Percentiles rank a stretch among this genome's conserved stretches.
Conservation (phyloP, 352 stramenopile genomes). For the Globisporangium orthogonon region DNA sequence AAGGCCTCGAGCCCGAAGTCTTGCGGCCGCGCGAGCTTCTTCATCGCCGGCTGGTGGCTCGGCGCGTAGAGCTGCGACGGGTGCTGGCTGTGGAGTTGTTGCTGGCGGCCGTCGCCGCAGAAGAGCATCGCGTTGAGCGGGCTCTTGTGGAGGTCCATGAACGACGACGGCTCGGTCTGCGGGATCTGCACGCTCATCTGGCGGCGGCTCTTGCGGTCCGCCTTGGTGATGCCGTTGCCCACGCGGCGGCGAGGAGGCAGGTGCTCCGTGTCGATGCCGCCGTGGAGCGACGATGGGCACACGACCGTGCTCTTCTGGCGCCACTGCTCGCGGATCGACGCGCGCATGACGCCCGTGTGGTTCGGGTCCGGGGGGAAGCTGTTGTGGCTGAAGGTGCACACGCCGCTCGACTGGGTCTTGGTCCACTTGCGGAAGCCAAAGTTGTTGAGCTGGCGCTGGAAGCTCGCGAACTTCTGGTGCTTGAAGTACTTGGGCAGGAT, state of each 20-base stretch:
- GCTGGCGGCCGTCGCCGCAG: background rate
- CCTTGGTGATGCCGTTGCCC: conserved; percentile 43
- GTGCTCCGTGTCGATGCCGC: background rate
- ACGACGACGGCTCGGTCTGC: conserved; percentile 21
- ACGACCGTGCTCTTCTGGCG: conserved; percentile 49
- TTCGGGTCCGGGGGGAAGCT: conserved; percentile 63
- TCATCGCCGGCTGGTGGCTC: conserved; percentile 43
- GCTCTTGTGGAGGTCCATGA: conserved; percentile 36
- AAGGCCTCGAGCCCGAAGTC: conserved; percentile 45
- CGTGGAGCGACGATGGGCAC: conserved; percentile 1
- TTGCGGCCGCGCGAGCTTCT: conserved; percentile 42
- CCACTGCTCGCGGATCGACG: conserved; percentile 65
- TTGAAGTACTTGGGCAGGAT: conserved; percentile 93
- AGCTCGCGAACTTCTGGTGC: conserved; percentile 89
- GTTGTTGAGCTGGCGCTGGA: conserved; percentile 92
- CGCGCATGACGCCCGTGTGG: conserved; percentile 21
- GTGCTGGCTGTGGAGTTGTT: conserved; percentile 14
- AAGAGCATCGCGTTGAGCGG: conserved; percentile 18
- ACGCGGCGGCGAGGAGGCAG: conserved; percentile 23
- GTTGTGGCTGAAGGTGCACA: conserved; percentile 84
- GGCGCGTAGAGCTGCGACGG: conserved; percentile 14
- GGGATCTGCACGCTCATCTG: conserved; percentile 19
- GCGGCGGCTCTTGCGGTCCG: conserved; percentile 28
- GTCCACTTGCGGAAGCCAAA: conserved; percentile 89
- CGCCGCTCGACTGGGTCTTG: conserved; percentile 69